Evolutionary conservation across 352 stramenopile species (phyloP).

Genomic region (Phytophthora macrochlamydospora): DNA sequence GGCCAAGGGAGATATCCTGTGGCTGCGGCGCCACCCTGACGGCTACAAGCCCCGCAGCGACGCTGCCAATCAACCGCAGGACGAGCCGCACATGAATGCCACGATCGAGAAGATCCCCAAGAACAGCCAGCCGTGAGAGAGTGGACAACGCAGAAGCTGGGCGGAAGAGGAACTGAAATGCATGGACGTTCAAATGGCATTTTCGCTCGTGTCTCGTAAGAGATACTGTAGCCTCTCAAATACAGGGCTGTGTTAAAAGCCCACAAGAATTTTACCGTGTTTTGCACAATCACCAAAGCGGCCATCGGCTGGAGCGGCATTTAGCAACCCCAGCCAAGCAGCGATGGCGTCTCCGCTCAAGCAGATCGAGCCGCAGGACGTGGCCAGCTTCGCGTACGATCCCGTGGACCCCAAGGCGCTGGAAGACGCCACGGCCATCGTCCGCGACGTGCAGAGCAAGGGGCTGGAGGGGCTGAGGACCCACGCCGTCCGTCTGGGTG

Average conservation of each 20-base stretch:
- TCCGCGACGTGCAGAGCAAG: conserved; percentile 61
- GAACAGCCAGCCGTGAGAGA: too few relatives aligned
- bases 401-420: conserved; percentile 72
- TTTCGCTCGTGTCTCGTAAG: too few relatives aligned
- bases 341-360: conserved; percentile 55
- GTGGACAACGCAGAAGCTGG: too few relatives aligned
- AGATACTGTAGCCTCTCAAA: too few relatives aligned
- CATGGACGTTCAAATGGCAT: too few relatives aligned
- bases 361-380: conserved; percentile 70
- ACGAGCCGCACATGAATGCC: conserved; percentile 3
- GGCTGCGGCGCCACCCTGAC: conserved; percentile 21
- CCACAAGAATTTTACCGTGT: too few relatives aligned
- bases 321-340: not conserved
- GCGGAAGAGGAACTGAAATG: too few relatives aligned
- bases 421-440: conserved; percentile 63
- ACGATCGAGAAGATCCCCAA: conserved; percentile 17
- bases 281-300: too few relatives aligned
- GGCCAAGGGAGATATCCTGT: conserved; percentile 31
- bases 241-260: too few relatives aligned
- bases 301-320: too few relatives aligned
- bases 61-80: conserved; percentile 9
- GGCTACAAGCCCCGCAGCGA: conserved; percentile 3
- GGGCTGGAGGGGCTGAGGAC: conserved; percentile 50
- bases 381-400: conserved; percentile 82
- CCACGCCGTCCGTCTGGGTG: conserved; percentile 72